These are phyloP conservation scores for Taphrina wiesneri DNA, from an alignment of 1,139 yeast genomes.

Conservation along the genomic window DNA sequence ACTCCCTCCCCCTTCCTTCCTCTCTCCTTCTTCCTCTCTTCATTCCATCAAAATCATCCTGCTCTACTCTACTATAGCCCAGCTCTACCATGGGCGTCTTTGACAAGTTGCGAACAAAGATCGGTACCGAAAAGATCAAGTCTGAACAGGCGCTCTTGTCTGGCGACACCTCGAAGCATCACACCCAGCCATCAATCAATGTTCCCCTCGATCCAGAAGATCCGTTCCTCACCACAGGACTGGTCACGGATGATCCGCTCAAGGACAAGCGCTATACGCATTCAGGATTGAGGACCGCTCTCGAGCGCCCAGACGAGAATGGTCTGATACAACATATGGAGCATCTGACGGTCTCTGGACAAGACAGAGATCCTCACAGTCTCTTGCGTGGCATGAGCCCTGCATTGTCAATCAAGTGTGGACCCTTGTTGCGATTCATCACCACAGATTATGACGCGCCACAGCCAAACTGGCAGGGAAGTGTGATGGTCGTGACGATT, in stretches of 20 bases:
- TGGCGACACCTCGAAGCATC: background rate
- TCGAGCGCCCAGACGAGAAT: slow-evolving; percentile 16
- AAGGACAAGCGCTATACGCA: slow-evolving; percentile 32
- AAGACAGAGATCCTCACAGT: slow-evolving; percentile 20
- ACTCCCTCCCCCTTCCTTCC: no score
- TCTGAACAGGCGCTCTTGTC: slow-evolving; percentile 8
- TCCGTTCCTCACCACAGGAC: slow-evolving; percentile 33
- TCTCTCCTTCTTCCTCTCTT: no score
- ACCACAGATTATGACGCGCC: slow-evolving; percentile 6
- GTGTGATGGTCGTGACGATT: slow-evolving; percentile 36
- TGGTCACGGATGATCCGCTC: slow-evolving; percentile 32
- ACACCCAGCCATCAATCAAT: slow-evolving; percentile 26
- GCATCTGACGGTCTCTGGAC: slow-evolving; percentile 28
- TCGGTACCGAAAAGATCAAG: slow-evolving; percentile 21
- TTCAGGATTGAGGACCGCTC: slow-evolving; percentile 11
- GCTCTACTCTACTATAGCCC: background rate
- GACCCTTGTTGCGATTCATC: slow-evolving; percentile 29
- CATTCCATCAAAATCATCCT: no score
- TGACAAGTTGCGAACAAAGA: slow-evolving; percentile 27
- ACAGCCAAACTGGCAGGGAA: slow-evolving; percentile 19
- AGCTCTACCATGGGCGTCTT: slow-evolving; percentile 31
- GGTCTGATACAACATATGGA: slow-evolving; percentile 33
- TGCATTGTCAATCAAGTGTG: slow-evolving; percentile 27
- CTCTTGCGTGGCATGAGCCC: slow-evolving; percentile 27
- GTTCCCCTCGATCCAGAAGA: slow-evolving; percentile 28